A percentile compares a stretch with the other conserved stretches of the same genome.
phyloP scores from a whole-genome alignment of 177 flowering plant species.

The Vitis hybrid region DNA sequence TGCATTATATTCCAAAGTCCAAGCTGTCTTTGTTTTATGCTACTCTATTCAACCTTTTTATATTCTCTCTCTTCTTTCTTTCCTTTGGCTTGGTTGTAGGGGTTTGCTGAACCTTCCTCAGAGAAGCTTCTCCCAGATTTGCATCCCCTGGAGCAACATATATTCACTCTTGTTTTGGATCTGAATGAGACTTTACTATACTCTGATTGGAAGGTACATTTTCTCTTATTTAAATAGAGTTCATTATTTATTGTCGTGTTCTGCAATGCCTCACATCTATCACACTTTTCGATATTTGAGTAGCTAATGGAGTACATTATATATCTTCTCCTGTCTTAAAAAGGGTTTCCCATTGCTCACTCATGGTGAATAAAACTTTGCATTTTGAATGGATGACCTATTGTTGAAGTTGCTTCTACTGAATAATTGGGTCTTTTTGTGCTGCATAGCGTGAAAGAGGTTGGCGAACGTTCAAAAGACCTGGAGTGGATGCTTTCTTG shows the following conservation, averaged over 20 bases:
- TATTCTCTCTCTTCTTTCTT: neutral
- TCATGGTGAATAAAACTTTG: no score
- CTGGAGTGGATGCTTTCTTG: slow-evolving; percentile 95
- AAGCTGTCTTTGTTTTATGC: no score
- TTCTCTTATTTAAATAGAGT: neutral
- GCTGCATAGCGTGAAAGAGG: slow-evolving; percentile 86
- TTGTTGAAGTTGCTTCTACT: neutral
- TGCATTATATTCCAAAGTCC: slow-evolving; percentile 15
- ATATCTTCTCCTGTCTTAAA: no score
- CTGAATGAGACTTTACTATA: slow-evolving; percentile 84
- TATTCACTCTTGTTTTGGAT: slow-evolving; percentile 92
- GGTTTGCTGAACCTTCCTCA: slow-evolving; percentile 80
- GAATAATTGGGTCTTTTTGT: slow-evolving; percentile 2
- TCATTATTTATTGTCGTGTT: neutral
- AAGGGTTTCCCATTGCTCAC: no score
- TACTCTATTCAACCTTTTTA: no score
- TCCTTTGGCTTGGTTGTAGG: slow-evolving; percentile 35
- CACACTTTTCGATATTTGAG: neutral
- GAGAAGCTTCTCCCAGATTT: slow-evolving; percentile 98
- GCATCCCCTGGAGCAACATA: slow-evolving; percentile 77
- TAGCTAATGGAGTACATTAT: no score
- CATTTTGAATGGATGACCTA: neutral
- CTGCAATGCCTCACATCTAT: no score
- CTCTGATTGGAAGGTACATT: slow-evolving; percentile 92
- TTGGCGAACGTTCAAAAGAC: slow-evolving; percentile 96